Conservation (phyloP, 441 rosid genomes). For the Manihot esculenta region DNA sequence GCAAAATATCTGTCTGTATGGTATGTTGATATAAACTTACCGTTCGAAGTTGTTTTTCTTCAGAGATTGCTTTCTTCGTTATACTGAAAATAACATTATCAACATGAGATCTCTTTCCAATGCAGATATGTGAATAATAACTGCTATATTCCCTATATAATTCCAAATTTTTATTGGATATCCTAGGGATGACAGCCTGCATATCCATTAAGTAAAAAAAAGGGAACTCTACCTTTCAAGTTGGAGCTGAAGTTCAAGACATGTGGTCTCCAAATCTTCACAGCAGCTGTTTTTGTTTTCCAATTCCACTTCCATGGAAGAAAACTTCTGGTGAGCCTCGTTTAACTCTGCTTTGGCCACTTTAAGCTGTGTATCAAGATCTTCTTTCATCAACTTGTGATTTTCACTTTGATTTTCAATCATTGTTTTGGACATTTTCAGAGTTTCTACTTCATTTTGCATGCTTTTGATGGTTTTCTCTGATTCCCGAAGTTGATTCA, state of each 20-base stretch:
- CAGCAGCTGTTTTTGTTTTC: conserved; percentile 46
- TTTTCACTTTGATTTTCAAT: conserved; percentile 44
- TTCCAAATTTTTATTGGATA: background rate
- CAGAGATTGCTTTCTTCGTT: conserved; percentile 42
- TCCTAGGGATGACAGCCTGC: background rate
- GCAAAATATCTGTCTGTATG: background rate
- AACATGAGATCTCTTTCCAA: conserved; percentile 27
- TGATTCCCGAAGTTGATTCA: conserved; percentile 47
- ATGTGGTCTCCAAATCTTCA: conserved; percentile 45
- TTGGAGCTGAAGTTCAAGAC: conserved; percentile 49
- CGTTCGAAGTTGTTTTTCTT: conserved; percentile 51
- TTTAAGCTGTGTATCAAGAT: conserved; percentile 36
- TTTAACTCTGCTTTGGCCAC: conserved; percentile 39
- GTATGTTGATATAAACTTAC: conserved; percentile 46
- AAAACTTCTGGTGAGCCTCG: conserved; percentile 40
- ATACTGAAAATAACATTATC: conserved; percentile 40
- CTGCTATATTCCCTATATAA: background rate
- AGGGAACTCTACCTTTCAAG: conserved; percentile 55
- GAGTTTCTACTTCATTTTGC: conserved; percentile 38
- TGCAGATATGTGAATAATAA: background rate
- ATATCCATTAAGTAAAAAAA: conserved; percentile 7
- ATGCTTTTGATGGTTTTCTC: conserved; percentile 35
- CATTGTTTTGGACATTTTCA: conserved; percentile 31
- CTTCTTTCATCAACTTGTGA: conserved; percentile 38
- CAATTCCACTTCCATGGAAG: conserved; percentile 45